Evolutionary conservation across 202 grass and related monocot species (phyloP).

Genomic region (Cymbopogon flexuosus): DNA sequence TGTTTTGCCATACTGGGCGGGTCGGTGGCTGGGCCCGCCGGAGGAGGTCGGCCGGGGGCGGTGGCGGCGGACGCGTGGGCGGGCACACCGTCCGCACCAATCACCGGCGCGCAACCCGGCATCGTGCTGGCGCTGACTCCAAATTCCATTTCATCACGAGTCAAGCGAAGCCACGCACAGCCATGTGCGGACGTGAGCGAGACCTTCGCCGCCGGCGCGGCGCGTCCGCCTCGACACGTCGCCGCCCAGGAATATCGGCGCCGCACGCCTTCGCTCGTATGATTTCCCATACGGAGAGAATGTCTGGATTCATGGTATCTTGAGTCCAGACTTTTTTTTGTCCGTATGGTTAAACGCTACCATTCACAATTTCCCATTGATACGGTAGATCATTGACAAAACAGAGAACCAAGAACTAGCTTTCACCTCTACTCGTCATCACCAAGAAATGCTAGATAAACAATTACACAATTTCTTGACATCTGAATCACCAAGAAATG

Average conservation of each 20-base stretch:
- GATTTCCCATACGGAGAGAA: constrained; percentile 7
- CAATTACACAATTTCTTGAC: too few species aligned
- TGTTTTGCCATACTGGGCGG: constrained; percentile 22
- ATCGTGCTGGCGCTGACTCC: constrained; percentile 21
- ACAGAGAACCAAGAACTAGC: background rate
- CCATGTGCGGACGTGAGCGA: constrained; percentile 30
- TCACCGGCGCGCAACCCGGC: background rate
- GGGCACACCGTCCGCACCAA: constrained; percentile 4
- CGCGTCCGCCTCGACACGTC: constrained; percentile 18
- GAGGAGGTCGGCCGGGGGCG: constrained; percentile 19
- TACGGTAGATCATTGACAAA: background rate
- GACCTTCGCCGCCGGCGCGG: background rate
- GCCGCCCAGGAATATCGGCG: background rate
- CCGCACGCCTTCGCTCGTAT: background rate
- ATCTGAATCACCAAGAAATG: background rate
- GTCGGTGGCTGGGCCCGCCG: constrained; percentile 8
- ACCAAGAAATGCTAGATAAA: background rate
- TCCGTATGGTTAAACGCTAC: background rate
- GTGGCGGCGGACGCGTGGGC: constrained; percentile 25
- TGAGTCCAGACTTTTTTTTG: constrained; percentile 3
- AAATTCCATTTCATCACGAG: background rate
- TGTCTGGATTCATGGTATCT: constrained; percentile 13
- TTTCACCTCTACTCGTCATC: background rate
- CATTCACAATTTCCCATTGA: background rate
- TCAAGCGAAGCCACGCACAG: background rate